phyloP scores from a whole-genome alignment of 2,329 filamentous ascomycete genomes.

The Lecanoromycetidae sp. region DNA sequence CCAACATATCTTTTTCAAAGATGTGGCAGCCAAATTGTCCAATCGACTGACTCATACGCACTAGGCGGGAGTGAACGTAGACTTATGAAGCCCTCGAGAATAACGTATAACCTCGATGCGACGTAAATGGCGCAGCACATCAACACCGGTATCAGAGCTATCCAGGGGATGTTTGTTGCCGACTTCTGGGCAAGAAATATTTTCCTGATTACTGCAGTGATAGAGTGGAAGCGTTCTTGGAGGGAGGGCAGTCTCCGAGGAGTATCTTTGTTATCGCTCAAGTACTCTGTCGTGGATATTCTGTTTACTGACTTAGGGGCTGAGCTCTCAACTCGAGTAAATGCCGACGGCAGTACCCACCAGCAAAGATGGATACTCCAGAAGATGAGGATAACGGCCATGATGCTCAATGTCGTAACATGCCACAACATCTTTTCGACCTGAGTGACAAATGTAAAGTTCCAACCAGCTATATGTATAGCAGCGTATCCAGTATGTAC shows the following conservation, averaged over 20 bases:
- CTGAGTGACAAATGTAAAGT: conserved; percentile 4
- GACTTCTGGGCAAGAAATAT: not conserved
- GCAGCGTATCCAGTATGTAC: not conserved
- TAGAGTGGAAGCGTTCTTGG: no score
- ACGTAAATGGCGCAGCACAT: not conserved
- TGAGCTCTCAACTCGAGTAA: no score
- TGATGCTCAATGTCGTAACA: not conserved
- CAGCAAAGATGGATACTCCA: not conserved
- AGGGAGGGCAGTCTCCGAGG: no score
- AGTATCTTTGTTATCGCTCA: no score
- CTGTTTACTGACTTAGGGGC: no score
- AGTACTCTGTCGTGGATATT: no score
- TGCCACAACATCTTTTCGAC: conserved; percentile 8
- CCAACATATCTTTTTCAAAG: no score
- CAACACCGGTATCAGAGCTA: not conserved
- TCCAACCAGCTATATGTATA: conserved; percentile 9
- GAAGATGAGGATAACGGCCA: not conserved
- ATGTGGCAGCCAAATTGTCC: conserved; percentile 11
- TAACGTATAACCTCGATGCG: conserved; percentile 4
- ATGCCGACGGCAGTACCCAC: not conserved
- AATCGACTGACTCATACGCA: conserved; percentile 14
- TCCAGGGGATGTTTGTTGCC: not conserved
- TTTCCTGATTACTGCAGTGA: no score
- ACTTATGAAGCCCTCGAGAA: conserved; percentile 13
- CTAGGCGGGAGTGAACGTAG: conserved; percentile 12